phyloP scores from a whole-genome alignment of 2,329 filamentous ascomycete species.

The Sarocladiaceae sp. region DNA sequence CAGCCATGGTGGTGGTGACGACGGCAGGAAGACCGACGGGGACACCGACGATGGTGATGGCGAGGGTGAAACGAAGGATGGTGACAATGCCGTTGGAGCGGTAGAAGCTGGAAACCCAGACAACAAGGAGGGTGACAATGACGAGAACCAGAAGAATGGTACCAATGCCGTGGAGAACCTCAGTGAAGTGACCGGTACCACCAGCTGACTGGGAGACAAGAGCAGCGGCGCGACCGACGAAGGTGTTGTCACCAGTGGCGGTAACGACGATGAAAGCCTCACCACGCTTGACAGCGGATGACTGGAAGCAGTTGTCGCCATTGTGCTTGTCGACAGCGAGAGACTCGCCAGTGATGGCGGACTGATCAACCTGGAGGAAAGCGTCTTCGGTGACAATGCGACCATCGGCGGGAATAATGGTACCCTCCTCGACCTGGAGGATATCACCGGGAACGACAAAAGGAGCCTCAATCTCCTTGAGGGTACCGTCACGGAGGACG shows the following conservation, averaged over 20 bases:
- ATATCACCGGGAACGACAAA: slow-evolving; percentile 88
- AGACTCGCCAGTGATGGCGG: slow-evolving; percentile 85
- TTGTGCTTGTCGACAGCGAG: slow-evolving; percentile 85
- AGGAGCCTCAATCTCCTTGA: slow-evolving; percentile 73
- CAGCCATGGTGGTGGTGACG: slow-evolving; percentile 91
- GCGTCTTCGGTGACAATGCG: slow-evolving; percentile 77
- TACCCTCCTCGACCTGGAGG: slow-evolving; percentile 84
- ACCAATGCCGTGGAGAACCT: slow-evolving; percentile 83
- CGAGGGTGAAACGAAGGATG: slow-evolving; percentile 79
- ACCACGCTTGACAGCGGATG: slow-evolving; percentile 85
- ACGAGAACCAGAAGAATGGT: slow-evolving; percentile 74
- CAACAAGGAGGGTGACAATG: slow-evolving; percentile 70
- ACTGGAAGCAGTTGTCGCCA: slow-evolving; percentile 75
- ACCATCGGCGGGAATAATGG: slow-evolving; percentile 85
- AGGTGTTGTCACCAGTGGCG: slow-evolving; percentile 82
- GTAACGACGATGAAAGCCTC: slow-evolving; percentile 78
- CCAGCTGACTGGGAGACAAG: slow-evolving; percentile 71
- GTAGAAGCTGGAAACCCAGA: slow-evolving; percentile 86
- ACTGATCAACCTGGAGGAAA: slow-evolving; percentile 87
- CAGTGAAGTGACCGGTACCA: slow-evolving; percentile 81
- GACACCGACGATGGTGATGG: slow-evolving; percentile 86
- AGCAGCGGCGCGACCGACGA: slow-evolving; percentile 81
- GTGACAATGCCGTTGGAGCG: slow-evolving; percentile 72
- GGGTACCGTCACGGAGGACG: slow-evolving; percentile 70
- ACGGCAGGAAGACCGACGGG: slow-evolving; percentile 89